Conservation (phyloP, 257 asterid species). For the Solanum commersonii region DNA sequence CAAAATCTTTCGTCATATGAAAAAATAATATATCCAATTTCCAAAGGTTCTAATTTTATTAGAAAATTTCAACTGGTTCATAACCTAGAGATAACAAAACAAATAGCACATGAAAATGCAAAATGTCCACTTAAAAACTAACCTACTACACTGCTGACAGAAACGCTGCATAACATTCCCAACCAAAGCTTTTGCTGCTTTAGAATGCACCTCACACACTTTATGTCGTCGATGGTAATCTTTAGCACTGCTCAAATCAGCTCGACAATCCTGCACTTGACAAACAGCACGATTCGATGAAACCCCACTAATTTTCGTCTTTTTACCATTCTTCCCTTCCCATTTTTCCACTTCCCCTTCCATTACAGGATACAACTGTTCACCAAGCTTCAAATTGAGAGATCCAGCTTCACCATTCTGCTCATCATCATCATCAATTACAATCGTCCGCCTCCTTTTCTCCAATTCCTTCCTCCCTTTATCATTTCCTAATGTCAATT, state of each 20-base stretch:
- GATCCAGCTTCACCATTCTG: constrained; percentile 36
- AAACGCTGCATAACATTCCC: constrained; percentile 52
- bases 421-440: constrained; percentile 6
- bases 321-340: constrained; percentile 61
- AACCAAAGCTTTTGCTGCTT: constrained; percentile 56
- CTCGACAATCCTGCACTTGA: constrained; percentile 78
- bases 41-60: background rate
- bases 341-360: constrained; percentile 28
- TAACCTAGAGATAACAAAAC: background rate
- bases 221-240: constrained; percentile 92
- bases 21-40: background rate
- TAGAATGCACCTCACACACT: constrained; percentile 87
- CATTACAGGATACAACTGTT: constrained; percentile 36
- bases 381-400: constrained; percentile 78
- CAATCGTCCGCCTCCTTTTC: constrained; percentile 50
- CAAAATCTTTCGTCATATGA: background rate
- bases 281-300: constrained; percentile 50
- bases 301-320: constrained; percentile 39
- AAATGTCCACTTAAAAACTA: background rate
- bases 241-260: constrained; percentile 59
- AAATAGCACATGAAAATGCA: background rate
- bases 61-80: background rate
- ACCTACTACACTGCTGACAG: constrained; percentile 57
- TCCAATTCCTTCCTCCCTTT: constrained; percentile 58
- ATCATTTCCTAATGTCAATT: constrained; percentile 24